Percentiles rank a stretch among this genome's conserved stretches.
Evolutionary conservation across 495 filamentous ascomycete species (phyloP).

Genomic region (Podospora pseudoanserina): DNA sequence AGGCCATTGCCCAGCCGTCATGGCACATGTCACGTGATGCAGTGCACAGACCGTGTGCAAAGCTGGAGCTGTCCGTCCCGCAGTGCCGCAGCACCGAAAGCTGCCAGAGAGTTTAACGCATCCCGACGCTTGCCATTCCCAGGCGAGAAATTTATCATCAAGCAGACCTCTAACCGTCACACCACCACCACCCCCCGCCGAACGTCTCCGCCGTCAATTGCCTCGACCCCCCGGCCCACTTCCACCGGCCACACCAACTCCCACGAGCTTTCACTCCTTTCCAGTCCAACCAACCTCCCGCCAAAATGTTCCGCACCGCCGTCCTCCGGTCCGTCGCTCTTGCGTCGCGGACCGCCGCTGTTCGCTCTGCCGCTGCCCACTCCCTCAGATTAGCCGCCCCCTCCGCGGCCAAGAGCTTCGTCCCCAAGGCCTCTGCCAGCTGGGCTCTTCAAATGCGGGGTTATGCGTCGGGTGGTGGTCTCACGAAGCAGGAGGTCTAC

Average conservation of each 20-base stretch:
- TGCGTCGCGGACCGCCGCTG: conserved; percentile 51
- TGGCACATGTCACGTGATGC: background rate
- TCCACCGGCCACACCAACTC: conserved; percentile 13
- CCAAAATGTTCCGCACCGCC: conserved; percentile 80
- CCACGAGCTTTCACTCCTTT: background rate
- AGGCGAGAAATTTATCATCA: conserved; percentile 48
- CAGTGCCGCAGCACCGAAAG: conserved; percentile 18
- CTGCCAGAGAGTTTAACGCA: conserved; percentile 16
- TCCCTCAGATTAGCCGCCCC: conserved; percentile 48
- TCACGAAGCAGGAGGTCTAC: conserved; percentile 80
- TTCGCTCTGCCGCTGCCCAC: conserved; percentile 55
- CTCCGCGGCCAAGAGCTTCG: conserved; percentile 44
- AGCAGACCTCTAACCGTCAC: background rate
- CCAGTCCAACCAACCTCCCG: background rate
- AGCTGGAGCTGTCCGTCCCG: conserved; percentile 1
- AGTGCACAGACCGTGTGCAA: background rate
- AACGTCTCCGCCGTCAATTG: conserved; percentile 15
- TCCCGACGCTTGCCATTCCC: conserved; percentile 15
- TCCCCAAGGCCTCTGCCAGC: conserved; percentile 44
- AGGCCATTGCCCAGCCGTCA: background rate
- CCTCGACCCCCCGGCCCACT: conserved; percentile 20
- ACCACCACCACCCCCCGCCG: background rate
- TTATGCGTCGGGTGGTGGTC: conserved; percentile 78
- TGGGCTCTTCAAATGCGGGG: conserved; percentile 61
- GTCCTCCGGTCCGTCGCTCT: conserved; percentile 62